Percentiles rank a stretch among this genome's conserved stretches.
These are phyloP conservation scores for Neopestalotiopsis rosae DNA, from an alignment of 2,329 filamentous ascomycete genomes.

Conservation along the genomic window DNA sequence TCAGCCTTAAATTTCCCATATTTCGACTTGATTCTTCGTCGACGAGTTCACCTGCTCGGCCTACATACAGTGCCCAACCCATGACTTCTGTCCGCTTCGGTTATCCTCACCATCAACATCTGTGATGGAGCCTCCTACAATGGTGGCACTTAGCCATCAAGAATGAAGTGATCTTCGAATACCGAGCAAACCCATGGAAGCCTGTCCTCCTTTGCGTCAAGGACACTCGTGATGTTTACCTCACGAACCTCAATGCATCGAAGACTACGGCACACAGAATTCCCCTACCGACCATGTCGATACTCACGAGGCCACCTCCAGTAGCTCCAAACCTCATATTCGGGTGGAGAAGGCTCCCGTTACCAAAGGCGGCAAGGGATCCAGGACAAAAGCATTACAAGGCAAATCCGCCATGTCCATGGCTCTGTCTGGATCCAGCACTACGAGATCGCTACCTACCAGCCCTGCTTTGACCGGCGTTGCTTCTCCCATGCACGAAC, in stretches of 20 bases:
- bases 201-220: too few relatives aligned
- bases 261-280: constrained; percentile 53
- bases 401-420: constrained; percentile 48
- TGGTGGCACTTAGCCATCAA: too few relatives aligned
- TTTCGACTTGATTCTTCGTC: too few relatives aligned
- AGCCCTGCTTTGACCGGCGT: constrained; percentile 61
- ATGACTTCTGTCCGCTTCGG: too few relatives aligned
- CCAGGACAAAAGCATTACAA: constrained; percentile 28
- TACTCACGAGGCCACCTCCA: constrained; percentile 48
- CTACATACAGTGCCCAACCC: too few relatives aligned
- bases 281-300: constrained; percentile 54
- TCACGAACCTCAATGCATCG: constrained; percentile 56
- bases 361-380: constrained; percentile 35
- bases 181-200: too few relatives aligned
- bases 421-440: constrained; percentile 43
- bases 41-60: too few relatives aligned
- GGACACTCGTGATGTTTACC: constrained; percentile 55
- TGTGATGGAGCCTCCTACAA: too few relatives aligned
- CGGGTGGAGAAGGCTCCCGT: constrained; percentile 29
- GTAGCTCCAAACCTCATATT: constrained; percentile 20
- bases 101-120: too few relatives aligned
- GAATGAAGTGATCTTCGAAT: too few relatives aligned
- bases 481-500: constrained; percentile 59
- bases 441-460: constrained; percentile 52
- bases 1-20: too few relatives aligned